Base-by-base conservation (phyloP, 441 rosid genomes). In the Erysimum cheiri region DNA sequence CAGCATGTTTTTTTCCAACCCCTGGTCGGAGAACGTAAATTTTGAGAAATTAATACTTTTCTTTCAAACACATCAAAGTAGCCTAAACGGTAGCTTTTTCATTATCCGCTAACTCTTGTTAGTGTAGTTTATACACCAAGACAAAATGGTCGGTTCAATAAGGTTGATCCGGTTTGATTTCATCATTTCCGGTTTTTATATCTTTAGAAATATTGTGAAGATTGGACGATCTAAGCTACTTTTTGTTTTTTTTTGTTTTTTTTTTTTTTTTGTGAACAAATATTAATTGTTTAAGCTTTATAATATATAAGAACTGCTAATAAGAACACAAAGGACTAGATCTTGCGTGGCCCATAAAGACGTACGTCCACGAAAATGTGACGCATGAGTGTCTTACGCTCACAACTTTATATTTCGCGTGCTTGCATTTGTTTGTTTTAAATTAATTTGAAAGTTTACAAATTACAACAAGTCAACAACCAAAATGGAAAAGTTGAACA, bases 361-460 rank as follows among this genome's bases (percentile, higher is more conserved):
- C 55, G 53, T 71, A n/a, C 55, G 53, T 71, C 54, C 36, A 52
- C 61, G 31, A 41, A 24, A 60, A 6, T n/a, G 48, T 71, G 53
- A 33, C 56, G 19, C 33, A 54, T 44, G 56, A 15, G 26, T 35
- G 41, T 46, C 3, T 35, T 22, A 24, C 57, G 43, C 15, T 33
- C 69, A 14, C 62, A 44, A 35, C 60, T 71, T 72, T 52, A 10
- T 49, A 12, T 43, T 61, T 61, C 15, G 35, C 32, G 50, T 64
- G 2, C 28, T 72, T 26, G 19, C 32, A 10, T 24, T 53, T 13
- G 1, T 26, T 49, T 53, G 22, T 24, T 14, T 57, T 14, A 33
- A 8, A 17, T 60, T 60, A 8, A 17, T 39, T 70, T 29, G 11
- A 50, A 52, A 14, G 1, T 17, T 26, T 63, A 0, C 26, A 15